Evolutionary conservation across 805 yeast species (phyloP), one percentile per base, ranked within the genome.

Genomic region (Alloascoidea hylecoeti): DNA sequence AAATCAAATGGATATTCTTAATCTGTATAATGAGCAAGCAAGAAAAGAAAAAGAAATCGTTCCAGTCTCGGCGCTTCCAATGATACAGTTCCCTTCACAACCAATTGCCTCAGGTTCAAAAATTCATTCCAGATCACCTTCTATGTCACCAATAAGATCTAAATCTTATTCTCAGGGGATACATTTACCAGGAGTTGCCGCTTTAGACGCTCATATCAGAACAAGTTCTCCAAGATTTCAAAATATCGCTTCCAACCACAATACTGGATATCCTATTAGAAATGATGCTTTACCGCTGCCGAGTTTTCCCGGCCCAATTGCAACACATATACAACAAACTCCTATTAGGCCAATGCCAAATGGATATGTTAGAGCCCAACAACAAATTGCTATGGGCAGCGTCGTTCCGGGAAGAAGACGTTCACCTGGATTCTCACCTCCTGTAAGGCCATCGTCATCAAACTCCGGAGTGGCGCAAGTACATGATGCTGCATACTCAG

Each of bases 401-500:
- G n/a, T 9, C 30, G 30, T 9, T 23, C 30, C n/a, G 30, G 13
- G n/a, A 9, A 23, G 30, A 23, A 9, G 13, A 9, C 9, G 13
- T 23, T 23, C 30, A 23, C n/a, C 9, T 23, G n/a, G 13, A 23
- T n/a, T 9, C n/a, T 23, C 30, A n/a, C 9, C 30, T n/a, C 30
- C 9, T 9, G 30, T 23, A 9, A 9, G 30, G n/a, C 30, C 30
- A 23, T 23, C 30, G 9, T 23, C 30, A n/a, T 9, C 30, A n/a
- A 23, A 23, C 9, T 9, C 30, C 30, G 30, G 30, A 9, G 30
- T 23, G 9, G 30, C 30, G 13, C n/a, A 9, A n/a, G n/a, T 23
- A 9, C 30, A 23, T n/a, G 30, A 23, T 23, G 30, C 30, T 9
- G 9, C 30, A 9, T 23, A 23, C n/a, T 23, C 46, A 17, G 35